These are phyloP conservation scores for Aspergillus sp. DNA, from an alignment of 2,329 filamentous ascomycete genomes.

Conservation along the genomic window DNA sequence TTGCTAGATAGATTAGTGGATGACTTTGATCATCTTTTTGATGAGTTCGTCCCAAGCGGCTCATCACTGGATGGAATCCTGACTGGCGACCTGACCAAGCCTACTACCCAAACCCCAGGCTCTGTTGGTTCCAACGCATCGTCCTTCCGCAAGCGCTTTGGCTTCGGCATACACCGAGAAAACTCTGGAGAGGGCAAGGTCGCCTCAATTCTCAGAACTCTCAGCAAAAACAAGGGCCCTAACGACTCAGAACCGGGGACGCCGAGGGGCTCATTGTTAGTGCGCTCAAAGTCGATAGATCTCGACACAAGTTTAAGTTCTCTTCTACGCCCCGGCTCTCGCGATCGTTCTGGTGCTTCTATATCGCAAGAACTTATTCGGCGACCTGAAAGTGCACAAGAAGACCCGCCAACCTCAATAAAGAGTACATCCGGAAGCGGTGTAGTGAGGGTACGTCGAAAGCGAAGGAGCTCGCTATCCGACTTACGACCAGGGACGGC, in stretches of 20 bases:
- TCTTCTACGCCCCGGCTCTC: slow-evolving; percentile 54
- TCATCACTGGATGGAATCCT: slow-evolving; percentile 43
- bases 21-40: slow-evolving; percentile 86
- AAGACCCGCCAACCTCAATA: slow-evolving; percentile 50
- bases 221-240: slow-evolving; percentile 74
- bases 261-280: slow-evolving; percentile 64
- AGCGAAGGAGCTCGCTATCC: slow-evolving; percentile 86
- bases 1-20: slow-evolving; percentile 85
- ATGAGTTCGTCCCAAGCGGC: slow-evolving; percentile 55
- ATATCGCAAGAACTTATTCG: slow-evolving; percentile 47
- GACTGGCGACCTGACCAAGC: slow-evolving; percentile 58
- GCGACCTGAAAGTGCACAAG: slow-evolving; percentile 47
- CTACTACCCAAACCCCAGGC: slow-evolving; percentile 63
- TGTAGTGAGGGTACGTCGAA: slow-evolving; percentile 59
- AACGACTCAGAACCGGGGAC: slow-evolving; percentile 65
- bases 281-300: slow-evolving; percentile 76
- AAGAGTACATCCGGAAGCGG: slow-evolving; percentile 49
- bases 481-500: slow-evolving; percentile 73
- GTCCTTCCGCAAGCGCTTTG: slow-evolving; percentile 80
- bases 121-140: slow-evolving; percentile 84
- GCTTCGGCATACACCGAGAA: slow-evolving; percentile 74
- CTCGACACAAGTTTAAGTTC: slow-evolving; percentile 52
- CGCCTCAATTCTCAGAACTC: slow-evolving; percentile 77
- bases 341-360: slow-evolving; percentile 55
- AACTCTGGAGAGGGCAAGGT: slow-evolving; percentile 72